These are phyloP conservation scores for Filosporella fistucella DNA, from an alignment of 495 filamentous ascomycete genomes.

Conservation along the genomic window DNA sequence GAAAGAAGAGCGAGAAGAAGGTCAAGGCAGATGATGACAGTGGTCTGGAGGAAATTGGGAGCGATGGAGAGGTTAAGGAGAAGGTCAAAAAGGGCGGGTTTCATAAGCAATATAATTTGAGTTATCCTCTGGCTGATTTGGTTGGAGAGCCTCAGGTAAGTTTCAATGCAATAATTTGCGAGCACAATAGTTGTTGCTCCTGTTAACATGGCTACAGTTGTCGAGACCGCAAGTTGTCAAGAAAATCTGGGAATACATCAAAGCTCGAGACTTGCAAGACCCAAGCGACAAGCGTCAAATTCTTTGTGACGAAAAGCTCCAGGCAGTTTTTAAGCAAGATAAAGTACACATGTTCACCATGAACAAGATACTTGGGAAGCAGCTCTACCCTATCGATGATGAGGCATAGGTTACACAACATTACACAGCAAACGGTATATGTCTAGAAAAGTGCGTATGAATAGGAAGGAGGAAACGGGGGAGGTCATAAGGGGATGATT, in stretches of 20 bases:
- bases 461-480: too few relatives aligned
- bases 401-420: constrained; percentile 6
- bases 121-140: constrained; percentile 59
- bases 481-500: too few relatives aligned
- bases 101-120: constrained; percentile 59
- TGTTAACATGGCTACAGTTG: constrained; percentile 39
- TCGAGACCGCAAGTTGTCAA: constrained; percentile 94
- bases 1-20: constrained; percentile 51
- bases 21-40: constrained; percentile 77
- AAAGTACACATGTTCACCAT: constrained; percentile 98
- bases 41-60: constrained; percentile 55
- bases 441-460: too few relatives aligned
- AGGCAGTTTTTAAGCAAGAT: constrained; percentile 83
- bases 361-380: constrained; percentile 62
- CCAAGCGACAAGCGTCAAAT: constrained; percentile 89
- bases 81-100: constrained; percentile 44
- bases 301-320: constrained; percentile 83
- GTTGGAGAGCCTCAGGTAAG: constrained; percentile 43
- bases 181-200: not conserved
- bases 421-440: too few relatives aligned
- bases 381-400: constrained; percentile 52
- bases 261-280: constrained; percentile 80
- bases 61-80: constrained; percentile 54
- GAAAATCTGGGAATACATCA: constrained; percentile 91
- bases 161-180: not conserved